Base-by-base conservation (phyloP, 1,284 basidiomycete genomes). In the Papiliotrema flavescens region DNA sequence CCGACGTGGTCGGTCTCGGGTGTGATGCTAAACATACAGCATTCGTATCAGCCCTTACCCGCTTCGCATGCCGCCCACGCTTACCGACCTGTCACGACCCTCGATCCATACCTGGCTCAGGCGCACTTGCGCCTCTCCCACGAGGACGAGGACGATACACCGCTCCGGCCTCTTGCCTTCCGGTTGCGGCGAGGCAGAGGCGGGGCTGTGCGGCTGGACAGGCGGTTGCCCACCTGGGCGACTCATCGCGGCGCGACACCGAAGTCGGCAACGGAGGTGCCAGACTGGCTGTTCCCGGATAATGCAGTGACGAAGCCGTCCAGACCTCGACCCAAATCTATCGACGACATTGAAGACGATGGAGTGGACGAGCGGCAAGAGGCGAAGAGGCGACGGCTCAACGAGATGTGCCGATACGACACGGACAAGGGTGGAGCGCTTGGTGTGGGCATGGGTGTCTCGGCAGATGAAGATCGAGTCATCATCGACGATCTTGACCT, bases 181-280 rank as follows among this genome's bases (percentile, higher is more conserved):
- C 87, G 92, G 54, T 68, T 88, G 47, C 85, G 92, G 11, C 73
- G 82, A 54, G 91, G 90, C 7, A 87, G 91, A 57, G 89, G 88
- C 43, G 91, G 93, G 3, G 82, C 89, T 28, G 72, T 86, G n/a
- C 78, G 85, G 59, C 66, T 96, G 7, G 93, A 96, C 74, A 83
- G 92, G 44, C 83, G 86, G 14, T 75, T 79, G 49, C 71, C 79
- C 7, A 66, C 61, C 7, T 53, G 56, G 34, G 53, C 62, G 14
- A 22, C 57, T 19, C 58, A 66, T 20, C 64, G 8, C 4, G 32
- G 44, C 17, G 7, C 39, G 2, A 8, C 14, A n/a, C 20, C 54
- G 23, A 40, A 40, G 17, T 59, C 61, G 6, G 53, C 63, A 0
- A 61, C 61, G 3, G 59, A 57, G 15, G 53, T 63, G 19, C 47